phyloP scores from a whole-genome alignment of 108 stramenopile genomes.

The Discostella stelligeroides region DNA sequence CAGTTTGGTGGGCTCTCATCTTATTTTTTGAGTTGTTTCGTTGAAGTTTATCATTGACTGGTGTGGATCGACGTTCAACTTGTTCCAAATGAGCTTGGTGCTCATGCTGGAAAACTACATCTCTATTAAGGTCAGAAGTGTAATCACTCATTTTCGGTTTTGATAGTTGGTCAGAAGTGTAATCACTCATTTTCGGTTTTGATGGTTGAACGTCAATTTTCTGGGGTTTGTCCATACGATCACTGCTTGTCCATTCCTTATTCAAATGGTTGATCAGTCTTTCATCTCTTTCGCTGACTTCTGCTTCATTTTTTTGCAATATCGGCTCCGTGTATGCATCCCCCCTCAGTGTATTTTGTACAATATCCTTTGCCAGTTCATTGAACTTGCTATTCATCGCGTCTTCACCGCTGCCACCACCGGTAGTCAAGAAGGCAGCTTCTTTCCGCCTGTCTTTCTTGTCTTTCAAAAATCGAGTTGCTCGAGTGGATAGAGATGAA shows the following conservation, averaged over 20 bases:
- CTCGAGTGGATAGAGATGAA: constrained; percentile 36
- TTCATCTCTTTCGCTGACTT: constrained; percentile 9
- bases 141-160: constrained; percentile 5
- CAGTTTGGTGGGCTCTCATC: background rate
- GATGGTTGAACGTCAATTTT: background rate
- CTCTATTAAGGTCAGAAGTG: constrained; percentile 5
- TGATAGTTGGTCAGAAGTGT: constrained; percentile 1
- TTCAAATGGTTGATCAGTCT: background rate
- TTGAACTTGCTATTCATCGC: background rate
- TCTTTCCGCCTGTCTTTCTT: constrained; percentile 21
- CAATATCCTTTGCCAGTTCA: constrained; percentile 13
- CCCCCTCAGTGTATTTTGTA: constrained; percentile 24
- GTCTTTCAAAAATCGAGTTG: constrained; percentile 36
- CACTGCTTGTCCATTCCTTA: background rate
- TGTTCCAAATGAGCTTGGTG: background rate
- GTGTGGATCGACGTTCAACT: background rate
- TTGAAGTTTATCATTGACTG: background rate
- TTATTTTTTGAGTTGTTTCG: background rate
- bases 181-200: constrained; percentile 6
- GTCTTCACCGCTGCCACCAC: background rate
- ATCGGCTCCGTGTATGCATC: constrained; percentile 9
- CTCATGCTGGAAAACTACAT: background rate
- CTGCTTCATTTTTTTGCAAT: background rate
- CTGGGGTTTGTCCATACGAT: background rate
- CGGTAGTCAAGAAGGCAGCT: background rate